These are phyloP conservation scores for Boletus huronensis DNA, from an alignment of 768 basidiomycete species.

Conservation along the genomic window DNA sequence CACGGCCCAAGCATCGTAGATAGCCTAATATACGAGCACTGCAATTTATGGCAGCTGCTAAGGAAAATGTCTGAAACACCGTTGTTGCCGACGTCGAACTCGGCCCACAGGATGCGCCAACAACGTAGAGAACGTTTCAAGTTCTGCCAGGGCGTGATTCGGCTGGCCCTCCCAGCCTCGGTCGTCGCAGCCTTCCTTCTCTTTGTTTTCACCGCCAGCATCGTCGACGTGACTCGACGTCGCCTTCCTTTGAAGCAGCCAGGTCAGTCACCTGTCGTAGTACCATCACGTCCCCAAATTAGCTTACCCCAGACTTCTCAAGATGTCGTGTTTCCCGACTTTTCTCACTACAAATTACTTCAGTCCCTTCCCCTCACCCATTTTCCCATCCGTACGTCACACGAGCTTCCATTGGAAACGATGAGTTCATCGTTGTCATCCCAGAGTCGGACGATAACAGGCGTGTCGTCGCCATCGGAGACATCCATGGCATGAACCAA, in stretches of 20 bases:
- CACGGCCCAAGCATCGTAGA: background rate
- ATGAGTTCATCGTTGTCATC: background rate
- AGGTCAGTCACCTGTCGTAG: conserved; percentile 4
- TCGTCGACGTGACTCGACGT: conserved; percentile 15
- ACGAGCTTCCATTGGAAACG: background rate
- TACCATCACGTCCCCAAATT: background rate
- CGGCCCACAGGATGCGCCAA: background rate
- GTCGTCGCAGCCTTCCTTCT: conserved; percentile 42
- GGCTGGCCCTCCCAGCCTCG: conserved; percentile 29
- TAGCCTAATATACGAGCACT: no score
- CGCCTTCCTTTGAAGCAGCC: conserved; percentile 11
- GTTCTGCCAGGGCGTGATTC: background rate
- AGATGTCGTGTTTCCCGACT: conserved; percentile 43
- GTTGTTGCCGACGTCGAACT: conserved; percentile 2
- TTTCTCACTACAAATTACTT: conserved; percentile 46
- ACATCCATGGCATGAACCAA: conserved; percentile 80
- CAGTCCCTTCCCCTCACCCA: conserved; percentile 43
- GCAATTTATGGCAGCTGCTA: background rate
- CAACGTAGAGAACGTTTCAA: background rate
- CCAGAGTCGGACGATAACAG: conserved; percentile 46
- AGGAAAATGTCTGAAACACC: conserved; percentile 12
- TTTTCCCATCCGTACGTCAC: conserved; percentile 51
- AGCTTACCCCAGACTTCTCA: background rate
- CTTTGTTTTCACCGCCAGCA: conserved; percentile 39
- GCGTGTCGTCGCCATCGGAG: conserved; percentile 78